Base-by-base conservation (phyloP, 1,284 basidiomycete genomes). In the Cerioporus squamosus region DNA sequence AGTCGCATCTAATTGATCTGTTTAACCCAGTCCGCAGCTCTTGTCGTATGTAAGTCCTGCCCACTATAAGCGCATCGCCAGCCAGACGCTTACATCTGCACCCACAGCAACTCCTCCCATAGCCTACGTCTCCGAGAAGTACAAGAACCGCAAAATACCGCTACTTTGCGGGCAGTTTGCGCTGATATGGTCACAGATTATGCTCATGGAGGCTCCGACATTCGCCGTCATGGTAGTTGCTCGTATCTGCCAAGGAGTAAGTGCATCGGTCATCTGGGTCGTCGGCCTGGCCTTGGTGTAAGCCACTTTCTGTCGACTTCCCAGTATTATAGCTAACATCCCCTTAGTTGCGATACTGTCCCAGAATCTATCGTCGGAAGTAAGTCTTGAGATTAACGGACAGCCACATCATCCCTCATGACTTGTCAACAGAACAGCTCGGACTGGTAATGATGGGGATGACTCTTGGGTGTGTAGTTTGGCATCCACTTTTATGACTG, bases 211-310 rank as follows among this genome's bases (percentile, higher is more conserved):
- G 59, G 87, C 89, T 0, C 84, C 82, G 2, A 81, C 77, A 20
- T 94, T 86, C 67, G 78, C 84, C 73, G 74, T 89, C 14, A 91
- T 94, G 89, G 83, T 83, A 14, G 42, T 93, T 29, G 87, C 90
- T 17, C 84, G 92, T 20, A 73, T 87, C 17, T 57, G 91, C 8
- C 91, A 93, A 72, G 91, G 92, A 1, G 74, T 89, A 17, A 85
- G 86, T 36, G 89, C 87, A 2, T 86, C 88, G 1, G 81, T 91
- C 64, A 81, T 94, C 8, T 93, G 91, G 91, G 82, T 88, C 0
- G 83, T 90, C 42, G 88, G 87, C 0, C 72, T 92, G 23, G 88
- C 88, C 10, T 73, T 91, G n/a, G 68, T 91, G 88, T 90, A 68
- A 70, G 80, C 68, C 63, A 29, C 54, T 20, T 39, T 23, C 23